Conservation (phyloP, 2,329 filamentous ascomycete genomes). For the Colletotrichum tropicicola region DNA sequence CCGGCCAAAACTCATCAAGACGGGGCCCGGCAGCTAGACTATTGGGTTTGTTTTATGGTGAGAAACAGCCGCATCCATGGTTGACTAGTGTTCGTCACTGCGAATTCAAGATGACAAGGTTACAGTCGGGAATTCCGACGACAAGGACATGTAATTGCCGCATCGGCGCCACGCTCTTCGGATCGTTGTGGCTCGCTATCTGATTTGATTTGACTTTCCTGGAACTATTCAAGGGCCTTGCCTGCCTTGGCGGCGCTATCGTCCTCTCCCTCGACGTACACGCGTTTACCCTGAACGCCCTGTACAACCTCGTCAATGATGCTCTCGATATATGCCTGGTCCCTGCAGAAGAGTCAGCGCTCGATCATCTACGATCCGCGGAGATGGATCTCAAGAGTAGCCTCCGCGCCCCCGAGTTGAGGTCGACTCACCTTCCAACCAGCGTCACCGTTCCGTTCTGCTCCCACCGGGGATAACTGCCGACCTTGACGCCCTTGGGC, state of each 20-base stretch:
- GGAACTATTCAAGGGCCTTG: not conserved
- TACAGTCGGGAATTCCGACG: not conserved
- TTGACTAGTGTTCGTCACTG: not conserved
- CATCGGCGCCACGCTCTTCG: not conserved
- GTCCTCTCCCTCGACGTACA: slow-evolving; percentile 76
- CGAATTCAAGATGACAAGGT: slow-evolving; percentile 11
- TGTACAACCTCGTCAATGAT: slow-evolving; percentile 80
- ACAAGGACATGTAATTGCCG: not conserved
- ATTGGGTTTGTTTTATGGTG: not conserved
- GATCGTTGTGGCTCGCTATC: slow-evolving; percentile 5
- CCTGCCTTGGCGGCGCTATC: slow-evolving; percentile 46
- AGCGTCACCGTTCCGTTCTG: slow-evolving; percentile 93
- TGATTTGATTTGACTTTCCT: slow-evolving; percentile 8
- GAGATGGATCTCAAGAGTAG: not conserved
- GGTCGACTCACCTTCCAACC: slow-evolving; percentile 65
- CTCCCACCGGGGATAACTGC: slow-evolving; percentile 93
- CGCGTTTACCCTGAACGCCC: slow-evolving; percentile 77
- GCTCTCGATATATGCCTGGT: slow-evolving; percentile 80
- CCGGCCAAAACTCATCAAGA: not conserved
- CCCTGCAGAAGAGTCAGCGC: slow-evolving; percentile 53
- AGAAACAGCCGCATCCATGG: slow-evolving; percentile 7
- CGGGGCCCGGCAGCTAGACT: not conserved
- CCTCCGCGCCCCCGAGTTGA: not conserved
- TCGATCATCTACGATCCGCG: not conserved
- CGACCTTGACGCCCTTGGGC: slow-evolving; percentile 86